A percentile compares a stretch with the other conserved stretches of the same genome.
Conservation (phyloP, 495 filamentous ascomycete species). For the Penicillium argentinense region DNA sequence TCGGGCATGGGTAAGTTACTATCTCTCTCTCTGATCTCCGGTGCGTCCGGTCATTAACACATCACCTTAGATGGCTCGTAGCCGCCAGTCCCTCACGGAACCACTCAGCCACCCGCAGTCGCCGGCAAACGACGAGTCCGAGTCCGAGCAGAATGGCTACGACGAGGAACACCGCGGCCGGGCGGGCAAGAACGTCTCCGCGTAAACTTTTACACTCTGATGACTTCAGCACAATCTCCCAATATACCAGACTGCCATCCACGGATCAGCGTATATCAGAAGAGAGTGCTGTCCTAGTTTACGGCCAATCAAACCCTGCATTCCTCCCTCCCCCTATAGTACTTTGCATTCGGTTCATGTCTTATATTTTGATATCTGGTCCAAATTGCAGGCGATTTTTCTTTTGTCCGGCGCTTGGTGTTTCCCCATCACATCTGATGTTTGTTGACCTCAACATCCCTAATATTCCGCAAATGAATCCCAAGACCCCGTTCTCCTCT, state of each 20-base stretch:
- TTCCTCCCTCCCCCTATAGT: background rate
- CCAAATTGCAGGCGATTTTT: conserved; percentile 28
- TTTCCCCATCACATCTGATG: no score
- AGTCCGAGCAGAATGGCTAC: conserved; percentile 42
- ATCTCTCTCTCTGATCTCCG: no score
- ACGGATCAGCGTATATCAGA: no score
- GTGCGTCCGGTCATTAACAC: background rate
- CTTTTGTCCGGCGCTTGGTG: conserved; percentile 22
- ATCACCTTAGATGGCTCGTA: conserved; percentile 50
- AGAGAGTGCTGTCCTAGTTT: no score
- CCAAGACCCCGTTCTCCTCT: no score
- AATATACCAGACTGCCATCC: no score
- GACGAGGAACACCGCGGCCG: conserved; percentile 29
- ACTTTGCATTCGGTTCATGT: conserved; percentile 29
- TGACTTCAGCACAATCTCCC: background rate
- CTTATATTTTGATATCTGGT: conserved; percentile 21
- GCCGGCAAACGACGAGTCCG: conserved; percentile 53
- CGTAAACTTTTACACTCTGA: background rate
- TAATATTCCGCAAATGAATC: no score
- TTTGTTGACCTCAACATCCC: no score
- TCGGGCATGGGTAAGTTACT: conserved; percentile 76
- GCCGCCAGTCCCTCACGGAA: conserved; percentile 52
- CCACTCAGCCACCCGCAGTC: conserved; percentile 42
- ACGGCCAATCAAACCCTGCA: no score
- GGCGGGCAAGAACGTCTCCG: conserved; percentile 13